Evolutionary conservation across 2,329 filamentous ascomycete species (phyloP), one percentile per base, ranked within the genome.

Genomic region (Boeremia exigua): DNA sequence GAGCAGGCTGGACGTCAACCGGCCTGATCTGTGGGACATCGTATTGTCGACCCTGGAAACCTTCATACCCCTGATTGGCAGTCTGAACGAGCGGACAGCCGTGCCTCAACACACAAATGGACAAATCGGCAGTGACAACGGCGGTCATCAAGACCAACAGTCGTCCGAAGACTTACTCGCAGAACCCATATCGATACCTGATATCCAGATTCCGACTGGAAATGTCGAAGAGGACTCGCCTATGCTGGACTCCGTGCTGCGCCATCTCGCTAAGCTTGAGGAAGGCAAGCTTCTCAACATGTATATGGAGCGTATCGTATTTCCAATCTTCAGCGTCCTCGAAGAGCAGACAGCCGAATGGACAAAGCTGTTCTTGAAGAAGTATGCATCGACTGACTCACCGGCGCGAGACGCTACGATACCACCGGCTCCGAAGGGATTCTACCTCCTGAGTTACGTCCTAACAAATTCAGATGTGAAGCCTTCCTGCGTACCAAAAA

Each of bases 61-160:
- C 6, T 58, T 67, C 1, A 59, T 78, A 36, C 71, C 75, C 1
- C 47, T 76, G 15, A 69, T 69, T 6, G 71, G 72, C 15, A 72
- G 69, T 25, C 36, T 79, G 9, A 66, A 76, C 48, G 77, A 78
- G 45, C 65, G 73, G 11, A 48, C 52, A 1, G 67, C 66, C 6
- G 51, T 74, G 11, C 55, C 55, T 6, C 67, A 75, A 3, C 5
- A 2, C 4, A 11, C 12, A 11, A 15, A 39, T 60, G 3, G 69
- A 73, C n/a, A 23, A 14, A 11, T 9, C 2, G 27, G 11, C 19
- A 36, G n/a, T 3, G 7, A 7, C 78, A 76, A 76, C 59, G 6
- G 66, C 71, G 33, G 27, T 19, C 11, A 25, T 23, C 19, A 9
- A 39, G 14, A 27, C 37, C 17, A 15, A 2, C 8, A 15, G n/a